Evolutionary conservation across 1,284 basidiomycete genomes (phyloP).

Genomic region (Ceratobasidium sp.): DNA sequence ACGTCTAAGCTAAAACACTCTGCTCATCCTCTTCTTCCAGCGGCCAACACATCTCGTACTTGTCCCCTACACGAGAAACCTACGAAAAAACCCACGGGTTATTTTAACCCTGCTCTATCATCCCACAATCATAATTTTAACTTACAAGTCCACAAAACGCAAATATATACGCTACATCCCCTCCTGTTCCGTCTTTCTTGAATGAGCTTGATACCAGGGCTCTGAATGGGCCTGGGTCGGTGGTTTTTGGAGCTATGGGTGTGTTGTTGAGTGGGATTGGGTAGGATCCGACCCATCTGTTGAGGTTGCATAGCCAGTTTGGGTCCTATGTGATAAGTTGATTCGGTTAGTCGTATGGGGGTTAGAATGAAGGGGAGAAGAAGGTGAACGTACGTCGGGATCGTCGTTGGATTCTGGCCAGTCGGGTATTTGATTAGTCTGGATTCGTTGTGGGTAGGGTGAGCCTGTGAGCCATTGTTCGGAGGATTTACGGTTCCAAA

Average conservation of each 20-base stretch:
- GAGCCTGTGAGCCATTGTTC: neutral
- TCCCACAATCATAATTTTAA: neutral
- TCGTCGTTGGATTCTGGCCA: neutral
- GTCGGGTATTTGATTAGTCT: neutral
- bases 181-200: conserved; percentile 17
- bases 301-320: neutral
- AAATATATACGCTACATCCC: neutral
- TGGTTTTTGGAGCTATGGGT: neutral
- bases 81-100: neutral
- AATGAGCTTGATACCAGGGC: conserved; percentile 4
- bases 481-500: neutral
- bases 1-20: too few relatives aligned
- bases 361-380: too few relatives aligned
- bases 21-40: neutral
- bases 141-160: conserved; percentile 22
- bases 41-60: conserved; percentile 25
- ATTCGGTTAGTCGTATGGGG: too few relatives aligned
- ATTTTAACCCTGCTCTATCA: neutral
- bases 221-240: conserved; percentile 4
- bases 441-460: neutral
- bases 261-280: neutral
- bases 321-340: neutral
- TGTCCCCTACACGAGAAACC: neutral
- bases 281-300: conserved; percentile 6
- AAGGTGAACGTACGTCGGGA: too few relatives aligned